phyloP scores from a whole-genome alignment of 768 basidiomycete genomes.

The Psilocybe azurescens region DNA sequence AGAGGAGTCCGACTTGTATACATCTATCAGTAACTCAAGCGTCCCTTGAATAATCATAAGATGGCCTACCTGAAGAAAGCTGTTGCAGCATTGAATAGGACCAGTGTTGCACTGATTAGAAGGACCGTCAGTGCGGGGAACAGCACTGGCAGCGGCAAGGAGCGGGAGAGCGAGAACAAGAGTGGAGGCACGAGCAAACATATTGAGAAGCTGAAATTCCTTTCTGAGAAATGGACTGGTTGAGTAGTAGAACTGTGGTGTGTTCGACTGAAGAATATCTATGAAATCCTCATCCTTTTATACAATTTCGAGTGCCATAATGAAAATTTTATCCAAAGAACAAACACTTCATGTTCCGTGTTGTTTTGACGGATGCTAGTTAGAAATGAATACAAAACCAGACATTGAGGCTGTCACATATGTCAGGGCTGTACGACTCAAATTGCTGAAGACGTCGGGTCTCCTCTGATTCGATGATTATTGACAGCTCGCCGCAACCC shows the following conservation, averaged over 20 bases:
- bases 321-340: background rate
- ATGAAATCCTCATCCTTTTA: constrained; percentile 2
- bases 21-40: too few species aligned
- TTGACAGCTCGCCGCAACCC: background rate
- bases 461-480: background rate
- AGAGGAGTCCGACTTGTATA: background rate
- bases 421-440: background rate
- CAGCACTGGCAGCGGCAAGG: constrained; percentile 26
- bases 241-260: constrained; percentile 7
- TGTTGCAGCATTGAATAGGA: background rate
- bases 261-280: constrained; percentile 11
- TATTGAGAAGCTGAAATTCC: constrained; percentile 15
- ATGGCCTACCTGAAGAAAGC: too few species aligned
- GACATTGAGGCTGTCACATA: background rate
- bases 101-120: constrained; percentile 33
- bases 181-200: constrained; percentile 24
- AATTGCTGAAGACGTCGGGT: background rate
- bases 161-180: constrained; percentile 27
- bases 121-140: constrained; percentile 20
- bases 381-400: background rate
- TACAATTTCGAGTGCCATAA: background rate
- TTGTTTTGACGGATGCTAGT: background rate
- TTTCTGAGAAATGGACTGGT: constrained; percentile 6
- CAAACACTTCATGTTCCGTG: background rate
- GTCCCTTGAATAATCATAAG: constrained; percentile 6